A percentile compares a stretch with the other conserved stretches of the same genome.
Conservation (phyloP, 345 rosid genomes). For the Salix dunnii region DNA sequence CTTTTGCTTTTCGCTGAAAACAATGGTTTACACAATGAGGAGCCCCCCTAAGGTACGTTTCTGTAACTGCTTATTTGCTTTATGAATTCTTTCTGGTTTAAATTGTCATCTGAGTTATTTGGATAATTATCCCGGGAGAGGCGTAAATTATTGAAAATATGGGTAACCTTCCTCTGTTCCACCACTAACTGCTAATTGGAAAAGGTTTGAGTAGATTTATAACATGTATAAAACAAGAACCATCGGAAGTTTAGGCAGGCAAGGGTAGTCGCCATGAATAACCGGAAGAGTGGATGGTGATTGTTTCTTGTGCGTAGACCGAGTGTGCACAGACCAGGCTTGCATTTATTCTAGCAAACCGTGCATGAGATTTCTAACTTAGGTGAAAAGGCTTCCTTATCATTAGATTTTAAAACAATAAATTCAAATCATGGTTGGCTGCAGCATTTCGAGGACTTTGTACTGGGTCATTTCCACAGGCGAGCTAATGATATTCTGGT, state of each 20-base stretch:
- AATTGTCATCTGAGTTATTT: neutral
- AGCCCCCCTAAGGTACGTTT: conserved; percentile 76
- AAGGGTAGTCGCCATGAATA: neutral
- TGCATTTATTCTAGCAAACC: neutral
- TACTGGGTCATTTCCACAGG: conserved; percentile 66
- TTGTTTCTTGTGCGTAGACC: neutral
- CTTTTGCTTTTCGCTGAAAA: conserved; percentile 56
- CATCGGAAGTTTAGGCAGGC: neutral
- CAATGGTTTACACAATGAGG: conserved; percentile 68
- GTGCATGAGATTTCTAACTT: neutral
- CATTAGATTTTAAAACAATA: neutral
- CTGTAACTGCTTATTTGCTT: neutral
- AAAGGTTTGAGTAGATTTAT: neutral
- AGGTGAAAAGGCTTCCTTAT: neutral
- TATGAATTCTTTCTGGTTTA: neutral
- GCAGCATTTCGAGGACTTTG: conserved; percentile 78
- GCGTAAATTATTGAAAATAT: neutral
- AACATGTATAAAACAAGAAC: neutral
- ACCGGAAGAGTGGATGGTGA: neutral
- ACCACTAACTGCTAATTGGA: neutral
- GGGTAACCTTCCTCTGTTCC: neutral
- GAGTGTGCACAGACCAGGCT: neutral
- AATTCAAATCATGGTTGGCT: conserved; percentile 16
- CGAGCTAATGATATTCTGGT: conserved; percentile 55
- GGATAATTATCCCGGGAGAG: neutral